Conservation (phyloP, 495 filamentous ascomycete genomes). For the Hypoxylon perforatum region DNA sequence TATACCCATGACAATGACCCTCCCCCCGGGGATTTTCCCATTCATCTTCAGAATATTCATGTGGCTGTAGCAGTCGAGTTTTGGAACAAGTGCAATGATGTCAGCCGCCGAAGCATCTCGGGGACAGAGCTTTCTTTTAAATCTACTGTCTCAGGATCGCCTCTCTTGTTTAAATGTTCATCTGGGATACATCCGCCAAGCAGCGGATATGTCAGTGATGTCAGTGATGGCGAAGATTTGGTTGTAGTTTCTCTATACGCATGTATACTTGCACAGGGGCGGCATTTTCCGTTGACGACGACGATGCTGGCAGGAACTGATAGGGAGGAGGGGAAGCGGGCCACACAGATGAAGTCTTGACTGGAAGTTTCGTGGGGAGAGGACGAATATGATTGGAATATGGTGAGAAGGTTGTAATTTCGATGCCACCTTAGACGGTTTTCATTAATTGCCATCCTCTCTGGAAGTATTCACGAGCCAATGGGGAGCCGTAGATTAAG, state of each 20-base stretch:
- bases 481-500: slow-evolving; percentile 22
- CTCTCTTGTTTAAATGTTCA: background rate
- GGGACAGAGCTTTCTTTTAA: slow-evolving; percentile 2
- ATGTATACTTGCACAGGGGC: slow-evolving; percentile 21
- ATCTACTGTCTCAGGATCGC: background rate
- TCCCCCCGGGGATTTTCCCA: slow-evolving; percentile 14
- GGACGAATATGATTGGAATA: slow-evolving; percentile 43
- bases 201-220: slow-evolving; percentile 1
- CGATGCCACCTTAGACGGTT: slow-evolving; percentile 48
- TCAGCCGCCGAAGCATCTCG: slow-evolving; percentile 26
- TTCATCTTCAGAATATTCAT: slow-evolving; percentile 30
- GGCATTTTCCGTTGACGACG: slow-evolving; percentile 32
- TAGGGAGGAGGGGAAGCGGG: slow-evolving; percentile 22
- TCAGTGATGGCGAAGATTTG: slow-evolving; percentile 7
- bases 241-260: slow-evolving; percentile 4
- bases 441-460: slow-evolving; percentile 47
- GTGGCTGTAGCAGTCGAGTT: slow-evolving; percentile 34
- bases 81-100: slow-evolving; percentile 40
- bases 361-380: slow-evolving; percentile 34
- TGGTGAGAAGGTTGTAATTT: slow-evolving; percentile 44
- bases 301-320: slow-evolving; percentile 27
- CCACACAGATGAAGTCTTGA: slow-evolving; percentile 21
- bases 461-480: slow-evolving; percentile 38
- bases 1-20: slow-evolving; percentile 35
- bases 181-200: background rate